Percentiles rank a stretch among this genome's conserved stretches.
These are phyloP conservation scores for Pseudocercospora fijiensis DNA, from an alignment of 2,329 filamentous ascomycete genomes.

Conservation along the genomic window DNA sequence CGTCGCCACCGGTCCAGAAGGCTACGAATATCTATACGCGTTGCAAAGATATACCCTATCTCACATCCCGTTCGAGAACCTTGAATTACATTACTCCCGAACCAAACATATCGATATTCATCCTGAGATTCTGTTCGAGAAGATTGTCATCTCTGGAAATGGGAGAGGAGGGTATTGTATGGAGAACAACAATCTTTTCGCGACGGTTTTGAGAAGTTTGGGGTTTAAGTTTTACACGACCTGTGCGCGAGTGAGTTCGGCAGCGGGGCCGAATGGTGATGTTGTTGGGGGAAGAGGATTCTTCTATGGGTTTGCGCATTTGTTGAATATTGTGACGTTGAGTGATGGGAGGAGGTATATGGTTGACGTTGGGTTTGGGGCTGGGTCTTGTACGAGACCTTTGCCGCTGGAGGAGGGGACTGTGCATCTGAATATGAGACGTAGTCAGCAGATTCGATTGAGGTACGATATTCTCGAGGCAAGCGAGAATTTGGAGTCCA, in stretches of 20 bases:
- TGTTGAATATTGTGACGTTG: constrained; percentile 50
- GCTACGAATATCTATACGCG: constrained; percentile 27
- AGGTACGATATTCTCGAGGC: constrained; percentile 26
- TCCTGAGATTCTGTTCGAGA: constrained; percentile 52
- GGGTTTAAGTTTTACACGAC: constrained; percentile 49
- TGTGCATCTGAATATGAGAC: constrained; percentile 15
- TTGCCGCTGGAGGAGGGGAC: constrained; percentile 55
- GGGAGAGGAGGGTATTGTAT: constrained; percentile 61
- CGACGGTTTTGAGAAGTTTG: constrained; percentile 51
- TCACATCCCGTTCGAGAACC: constrained; percentile 57
- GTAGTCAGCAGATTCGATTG: constrained; percentile 19
- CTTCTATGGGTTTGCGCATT: constrained; percentile 40
- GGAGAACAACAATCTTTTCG: constrained; percentile 58
- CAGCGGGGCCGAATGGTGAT: constrained; percentile 15
- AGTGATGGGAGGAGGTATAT: constrained; percentile 49
- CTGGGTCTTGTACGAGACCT: constrained; percentile 59
- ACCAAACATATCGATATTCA: constrained; percentile 52
- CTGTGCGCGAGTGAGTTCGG: constrained; percentile 41
- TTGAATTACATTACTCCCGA: constrained; percentile 56
- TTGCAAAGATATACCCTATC: constrained; percentile 39
- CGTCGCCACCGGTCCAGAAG: constrained; percentile 19
- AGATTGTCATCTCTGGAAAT: constrained; percentile 46
- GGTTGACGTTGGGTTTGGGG: constrained; percentile 65
- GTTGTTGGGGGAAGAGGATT: constrained; percentile 20
- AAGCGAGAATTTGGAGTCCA: constrained; percentile 31